Base-by-base conservation (phyloP, 306 rosid genomes). In the Quercus ilex region DNA sequence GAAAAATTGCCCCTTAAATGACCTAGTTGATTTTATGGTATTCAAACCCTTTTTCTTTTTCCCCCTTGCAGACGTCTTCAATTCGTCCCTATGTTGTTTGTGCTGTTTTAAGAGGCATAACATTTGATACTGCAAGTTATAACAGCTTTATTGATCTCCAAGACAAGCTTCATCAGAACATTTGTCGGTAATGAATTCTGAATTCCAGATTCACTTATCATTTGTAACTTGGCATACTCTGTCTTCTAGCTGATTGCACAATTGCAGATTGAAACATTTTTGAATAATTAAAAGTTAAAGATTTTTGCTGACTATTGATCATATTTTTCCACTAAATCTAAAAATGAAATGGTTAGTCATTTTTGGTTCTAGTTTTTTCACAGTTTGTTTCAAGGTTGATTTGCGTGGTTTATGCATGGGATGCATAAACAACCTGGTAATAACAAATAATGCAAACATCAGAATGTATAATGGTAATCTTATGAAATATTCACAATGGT, bases 91-190 rank as follows among this genome's bases (percentile, higher is more conserved):
- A 71, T 77, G 78, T 94, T 70, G 97, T 92, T 64, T 92, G 98
- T 84, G 98, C 98, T 53, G 87, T 94, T 55, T 82, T 94, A 67
- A 92, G 97, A 83, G 98, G 92, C 71, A 4, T 94, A 41, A 86
- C 91, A 43, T 91, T 94, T 79, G 90, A 87, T 68, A 88, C 91
- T 82, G 88, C 80, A 12, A 90, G 93, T 81, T 94, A 91, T 87
- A 88, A 89, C 83, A 94, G 98, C 88, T 94, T 94, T 67, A 92
- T 94, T 41, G 98, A 94, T 78, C 97, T 94, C 80, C 98, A 94
- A 88, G 98, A 94, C 84, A 94, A 94, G 85, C 97, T 94, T 74
- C 97, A 92, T 83, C 98, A 94, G 28, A 94, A 94, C 81, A 94
- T 94, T 73, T 92, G 98, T 80, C 85, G 98, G 98, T 94, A 88